Base-by-base conservation (phyloP, 1,284 basidiomycete genomes). In the Heterobasidion parviporum region DNA sequence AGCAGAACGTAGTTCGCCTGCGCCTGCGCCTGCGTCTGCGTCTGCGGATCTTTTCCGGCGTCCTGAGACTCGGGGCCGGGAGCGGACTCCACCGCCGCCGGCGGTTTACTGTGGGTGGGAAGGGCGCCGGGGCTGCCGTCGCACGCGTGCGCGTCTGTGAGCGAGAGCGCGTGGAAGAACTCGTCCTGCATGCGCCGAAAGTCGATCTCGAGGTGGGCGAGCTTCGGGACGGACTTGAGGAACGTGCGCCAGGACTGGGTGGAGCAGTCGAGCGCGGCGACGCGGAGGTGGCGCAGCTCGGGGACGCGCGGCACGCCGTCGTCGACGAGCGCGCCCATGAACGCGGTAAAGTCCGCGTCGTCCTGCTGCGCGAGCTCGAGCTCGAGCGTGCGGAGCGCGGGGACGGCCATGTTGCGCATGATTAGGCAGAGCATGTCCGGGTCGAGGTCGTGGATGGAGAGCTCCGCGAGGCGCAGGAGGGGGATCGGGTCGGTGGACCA, bases 361-460 rank as follows among this genome's bases (percentile, higher is more conserved):
- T 80, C 75, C 62, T 77, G 74, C 46, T 81, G 78, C 26, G 75
- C 73, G 35, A 82, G 69, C 60, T 80, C 75, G 59, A 83, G 69
- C 45, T 70, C 68, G 33, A 84, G 73, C 47, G 62, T 66, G 52
- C 66, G 66, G 18, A 82, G 65, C 46, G 64, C 67, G 26, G 81
- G 78, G 53, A 80, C 67, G 52, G 69, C 61, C 35, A 82, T 65
- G 43, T 71, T 72, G 51, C 72, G 69, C 62, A 80, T 68, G 53
- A 79, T 64, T 20, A 63, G 64, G 63, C 71, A 70, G 35, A 80
- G 69, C 62, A 81, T 74, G 59, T 75, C 73, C n/a, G 76, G 72
- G 63, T 82, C 81, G 57, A 83, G 69, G 64, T 82, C 80, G 12
- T 73, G 76, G 41, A 84, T 67, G 52, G 70, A 70, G 47, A 83